Evolutionary conservation across 2,329 filamentous ascomycete species (phyloP).

Genomic region (Paecilomyces formosus): DNA sequence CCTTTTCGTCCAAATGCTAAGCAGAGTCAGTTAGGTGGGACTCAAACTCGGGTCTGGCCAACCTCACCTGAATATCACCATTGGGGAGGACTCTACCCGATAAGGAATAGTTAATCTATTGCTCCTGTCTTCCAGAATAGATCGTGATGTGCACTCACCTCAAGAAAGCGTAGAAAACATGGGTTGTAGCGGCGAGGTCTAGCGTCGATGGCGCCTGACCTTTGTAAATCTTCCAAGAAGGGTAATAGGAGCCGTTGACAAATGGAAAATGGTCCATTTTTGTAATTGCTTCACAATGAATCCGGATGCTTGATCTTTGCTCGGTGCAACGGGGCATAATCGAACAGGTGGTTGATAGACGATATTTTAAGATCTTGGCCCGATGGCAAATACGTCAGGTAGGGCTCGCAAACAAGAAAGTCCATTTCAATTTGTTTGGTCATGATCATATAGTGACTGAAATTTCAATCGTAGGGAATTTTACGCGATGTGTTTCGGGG

Average conservation of each 20-base stretch:
- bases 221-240: background rate
- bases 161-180: background rate
- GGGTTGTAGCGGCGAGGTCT: background rate
- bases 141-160: background rate
- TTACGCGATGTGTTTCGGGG: background rate
- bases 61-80: background rate
- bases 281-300: background rate
- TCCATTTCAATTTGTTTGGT: background rate
- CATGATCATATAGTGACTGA: background rate
- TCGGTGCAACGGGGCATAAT: background rate
- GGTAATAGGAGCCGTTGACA: background rate
- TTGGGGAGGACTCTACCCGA: background rate
- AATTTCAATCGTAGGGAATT: background rate
- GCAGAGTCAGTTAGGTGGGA: background rate
- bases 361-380: background rate
- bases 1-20: background rate
- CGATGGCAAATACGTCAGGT: background rate
- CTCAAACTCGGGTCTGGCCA: background rate
- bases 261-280: background rate
- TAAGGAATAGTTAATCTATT: background rate
- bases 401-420: background rate
- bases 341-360: background rate
- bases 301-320: background rate
- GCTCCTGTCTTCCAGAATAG: background rate
- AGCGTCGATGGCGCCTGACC: background rate